Evolutionary conservation across 164 flowering plant genomes (phyloP), one percentile per base, ranked within the genome.

Genomic region (Vitis riparia): DNA sequence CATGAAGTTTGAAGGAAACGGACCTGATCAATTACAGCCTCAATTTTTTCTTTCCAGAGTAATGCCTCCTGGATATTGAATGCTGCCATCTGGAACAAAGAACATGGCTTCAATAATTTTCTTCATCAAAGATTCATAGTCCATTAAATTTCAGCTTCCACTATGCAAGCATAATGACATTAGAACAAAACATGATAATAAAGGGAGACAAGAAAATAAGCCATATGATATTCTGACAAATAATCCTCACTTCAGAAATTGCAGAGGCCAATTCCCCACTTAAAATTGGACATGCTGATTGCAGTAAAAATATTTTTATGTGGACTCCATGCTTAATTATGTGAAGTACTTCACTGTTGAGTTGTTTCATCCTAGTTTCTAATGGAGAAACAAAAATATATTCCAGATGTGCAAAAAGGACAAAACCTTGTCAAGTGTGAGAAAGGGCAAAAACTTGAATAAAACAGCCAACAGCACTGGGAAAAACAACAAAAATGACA

Each of bases 21-120:
- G 9, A 96, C 99, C 98, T 89, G 92, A 82, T 96, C 98, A 71
- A 96, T 96, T 58, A 91, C 94, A 68, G 76, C 73, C 78, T 92
- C 98, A 73, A 96, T 91, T 81, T 91, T 96, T 75, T 89, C 98
- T 85, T 92, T 93, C 99, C 99, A 96, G 59, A 83, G 63, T 47
- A 92, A 75, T 66, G 97, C 98, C 78, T 96, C 99, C 82, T 93
- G 99, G 72, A 96, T 96, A 80, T 93, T 96, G 73, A 96, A 96
- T 62, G 99, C 98, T 52, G 99, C 98, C 98, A 96, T 92, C 99
- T 96, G 82, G 55, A 80, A 68, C 59, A 81, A 37, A 69, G 37
- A 62, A 44, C 2, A 63, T 2, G 7, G 17, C 69, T 47, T 59
- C 0, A 37, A 55, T 62, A 32, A 52, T 2, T 59, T 59, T 52